Evolutionary conservation across 108 stramenopile genomes (phyloP), one percentile per base, ranked within the genome.

Genomic region (Nannochloropsis salina): DNA sequence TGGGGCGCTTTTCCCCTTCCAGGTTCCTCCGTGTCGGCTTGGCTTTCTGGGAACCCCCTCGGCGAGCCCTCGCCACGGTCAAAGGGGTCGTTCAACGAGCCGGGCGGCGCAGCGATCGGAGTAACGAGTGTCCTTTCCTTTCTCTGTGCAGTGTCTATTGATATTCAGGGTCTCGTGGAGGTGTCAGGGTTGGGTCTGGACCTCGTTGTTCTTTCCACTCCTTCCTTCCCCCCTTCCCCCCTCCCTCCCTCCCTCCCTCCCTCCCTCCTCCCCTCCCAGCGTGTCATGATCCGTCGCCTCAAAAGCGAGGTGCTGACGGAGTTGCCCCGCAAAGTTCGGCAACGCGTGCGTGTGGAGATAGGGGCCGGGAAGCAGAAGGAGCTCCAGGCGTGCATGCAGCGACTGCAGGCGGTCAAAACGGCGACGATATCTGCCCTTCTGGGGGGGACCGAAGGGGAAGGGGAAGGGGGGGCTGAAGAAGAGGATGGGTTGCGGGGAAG

Each of bases 201-300:
- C n/a, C n/a, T n/a, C n/a, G n/a, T n/a, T n/a, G n/a, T n/a, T n/a
- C n/a, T n/a, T n/a, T n/a, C n/a, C n/a, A n/a, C n/a, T n/a, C 2
- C 5, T 4, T 5, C 5, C 61, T 74, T n/a, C 61, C 61, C n/a
- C 61, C 61, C 61, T 74, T n/a, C 61, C 61, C n/a, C 5, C 61
- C 61, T 74, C 61, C 61, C 61, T 74, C 5, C 61, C 61, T 74
- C 5, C 61, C 4, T 51, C 47, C 47, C 47, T 51, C 47, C 47
- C 47, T 51, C 47, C 47, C 47, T 51, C 47, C 47, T 12, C 12
- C 47, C 47, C 47, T 51, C 47, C 47, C 92, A 94, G 9, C 94
- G 93, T 0, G 91, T 98, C 18, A 96, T 98, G 96, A 94, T 98
- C 42, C 92, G 97, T 80, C 94, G 99, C 40, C 86, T 96, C 92